A percentile compares a stretch with the other conserved stretches of the same genome.
These are phyloP conservation scores for Aspergillus ruber DNA, from an alignment of 2,329 filamentous ascomycete genomes.

Conservation along the genomic window DNA sequence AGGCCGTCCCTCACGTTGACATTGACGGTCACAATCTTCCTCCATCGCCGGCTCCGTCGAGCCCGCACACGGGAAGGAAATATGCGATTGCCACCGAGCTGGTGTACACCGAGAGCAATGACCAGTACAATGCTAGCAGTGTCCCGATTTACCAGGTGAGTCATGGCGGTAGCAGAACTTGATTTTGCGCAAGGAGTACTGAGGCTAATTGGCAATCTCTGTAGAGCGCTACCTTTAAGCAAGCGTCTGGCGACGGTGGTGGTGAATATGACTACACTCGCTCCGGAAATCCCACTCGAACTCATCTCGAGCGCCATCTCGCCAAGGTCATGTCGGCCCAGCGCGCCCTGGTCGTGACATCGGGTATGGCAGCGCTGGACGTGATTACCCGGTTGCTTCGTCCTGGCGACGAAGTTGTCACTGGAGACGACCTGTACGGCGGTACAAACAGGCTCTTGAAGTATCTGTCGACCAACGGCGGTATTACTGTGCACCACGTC, in stretches of 20 bases:
- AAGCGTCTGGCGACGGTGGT: constrained; percentile 69
- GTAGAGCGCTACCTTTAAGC: constrained; percentile 93
- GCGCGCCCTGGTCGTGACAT: constrained; percentile 85
- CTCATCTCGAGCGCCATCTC: constrained; percentile 90
- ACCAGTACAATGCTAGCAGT: constrained; percentile 95
- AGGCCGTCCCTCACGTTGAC: constrained; percentile 59
- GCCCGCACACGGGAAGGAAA: constrained; percentile 73
- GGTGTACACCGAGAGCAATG: constrained; percentile 90
- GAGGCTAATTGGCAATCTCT: not conserved
- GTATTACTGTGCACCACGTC: constrained; percentile 91
- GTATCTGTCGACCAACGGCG: constrained; percentile 80
- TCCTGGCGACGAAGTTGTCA: constrained; percentile 94
- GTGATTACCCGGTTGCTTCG: constrained; percentile 87
- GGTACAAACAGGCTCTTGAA: constrained; percentile 91
- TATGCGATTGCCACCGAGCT: constrained; percentile 95
- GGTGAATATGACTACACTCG: constrained; percentile 98
- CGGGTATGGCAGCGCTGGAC: constrained; percentile 94
- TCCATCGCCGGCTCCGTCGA: constrained; percentile 88
- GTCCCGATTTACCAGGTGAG: constrained; percentile 85
- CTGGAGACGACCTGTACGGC: constrained; percentile 93
- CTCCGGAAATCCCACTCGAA: constrained; percentile 92
- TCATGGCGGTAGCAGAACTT: not conserved
- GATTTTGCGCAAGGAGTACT: not conserved
- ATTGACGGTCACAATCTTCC: constrained; percentile 78
- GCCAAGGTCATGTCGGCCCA: constrained; percentile 98